A percentile compares a stretch with the other conserved stretches of the same genome.
Evolutionary conservation across 495 filamentous ascomycete genomes (phyloP).

Genomic region (Annulohypoxylon bovei): DNA sequence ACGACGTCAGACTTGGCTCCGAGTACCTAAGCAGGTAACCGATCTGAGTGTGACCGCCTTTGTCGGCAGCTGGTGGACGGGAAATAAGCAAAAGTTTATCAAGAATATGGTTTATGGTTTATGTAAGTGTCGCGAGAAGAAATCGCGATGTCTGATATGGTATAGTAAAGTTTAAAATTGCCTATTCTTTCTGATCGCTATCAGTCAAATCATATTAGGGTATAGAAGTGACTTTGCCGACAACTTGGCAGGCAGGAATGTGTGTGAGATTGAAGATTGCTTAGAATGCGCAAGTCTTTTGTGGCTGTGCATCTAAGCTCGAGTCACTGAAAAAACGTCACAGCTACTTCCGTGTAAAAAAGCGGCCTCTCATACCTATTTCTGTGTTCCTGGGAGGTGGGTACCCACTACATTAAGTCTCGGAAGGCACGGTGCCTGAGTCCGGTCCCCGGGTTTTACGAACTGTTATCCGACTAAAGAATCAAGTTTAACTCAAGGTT

Average conservation of each 20-base stretch:
- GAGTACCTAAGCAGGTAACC: conserved; percentile 5
- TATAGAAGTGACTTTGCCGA: conserved; percentile 14
- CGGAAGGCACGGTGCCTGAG: conserved; percentile 22
- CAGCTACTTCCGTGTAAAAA: conserved; percentile 21
- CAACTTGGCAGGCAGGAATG: conserved; percentile 15
- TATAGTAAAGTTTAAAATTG: background rate
- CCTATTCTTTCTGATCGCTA: background rate
- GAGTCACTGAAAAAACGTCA: conserved; percentile 26
- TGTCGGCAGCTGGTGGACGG: background rate
- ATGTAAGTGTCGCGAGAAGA: background rate
- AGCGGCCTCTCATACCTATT: background rate
- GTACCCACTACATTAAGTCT: conserved; percentile 24
- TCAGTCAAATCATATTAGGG: conserved; percentile 16
- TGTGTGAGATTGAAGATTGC: conserved; percentile 7
- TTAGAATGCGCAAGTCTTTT: conserved; percentile 22
- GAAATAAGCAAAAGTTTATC: background rate
- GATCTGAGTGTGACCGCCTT: conserved; percentile 28
- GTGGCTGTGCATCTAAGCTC: conserved; percentile 27
- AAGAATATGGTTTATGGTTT: too few relatives aligned
- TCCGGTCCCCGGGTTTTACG: conserved; percentile 2
- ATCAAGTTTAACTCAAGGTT: conserved; percentile 13
- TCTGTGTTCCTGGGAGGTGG: background rate
- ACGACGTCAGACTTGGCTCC: conserved; percentile 37
- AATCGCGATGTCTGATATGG: background rate
- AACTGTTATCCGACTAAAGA: conserved; percentile 15